Evolutionary conservation across 2,329 filamentous ascomycete species (phyloP).

Genomic region (Trichophaea hybrida): DNA sequence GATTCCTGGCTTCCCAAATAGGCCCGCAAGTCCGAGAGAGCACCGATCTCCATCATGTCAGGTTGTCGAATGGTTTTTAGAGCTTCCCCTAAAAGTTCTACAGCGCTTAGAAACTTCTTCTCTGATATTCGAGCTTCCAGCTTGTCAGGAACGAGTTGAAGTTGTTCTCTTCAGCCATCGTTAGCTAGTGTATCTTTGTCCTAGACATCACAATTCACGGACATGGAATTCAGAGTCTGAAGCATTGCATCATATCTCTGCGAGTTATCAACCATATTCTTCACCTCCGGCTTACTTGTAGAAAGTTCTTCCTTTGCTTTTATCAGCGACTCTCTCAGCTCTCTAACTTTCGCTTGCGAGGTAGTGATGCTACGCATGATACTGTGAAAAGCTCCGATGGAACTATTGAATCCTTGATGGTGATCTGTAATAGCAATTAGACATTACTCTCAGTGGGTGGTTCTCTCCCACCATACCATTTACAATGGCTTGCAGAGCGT

Average conservation of each 20-base stretch:
- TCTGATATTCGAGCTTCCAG: slow-evolving; percentile 90
- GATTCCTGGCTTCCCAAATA: slow-evolving; percentile 91
- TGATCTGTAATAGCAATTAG: slow-evolving; percentile 46
- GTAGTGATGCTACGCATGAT: slow-evolving; percentile 86
- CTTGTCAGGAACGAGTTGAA: slow-evolving; percentile 79
- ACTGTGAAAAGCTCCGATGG: slow-evolving; percentile 96
- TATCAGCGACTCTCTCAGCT: slow-evolving; percentile 67
- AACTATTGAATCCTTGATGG: slow-evolving; percentile 97
- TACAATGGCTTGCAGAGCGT: slow-evolving; percentile 82
- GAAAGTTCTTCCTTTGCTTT: slow-evolving; percentile 69
- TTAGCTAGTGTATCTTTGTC: slow-evolving; percentile 1
- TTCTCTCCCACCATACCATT: slow-evolving; percentile 40
- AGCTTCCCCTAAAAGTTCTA: slow-evolving; percentile 80
- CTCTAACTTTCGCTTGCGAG: slow-evolving; percentile 72
- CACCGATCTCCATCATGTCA: slow-evolving; percentile 82
- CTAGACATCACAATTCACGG: slow-evolving; percentile 14
- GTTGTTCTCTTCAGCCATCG: slow-evolving; percentile 47
- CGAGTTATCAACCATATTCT: slow-evolving; percentile 73
- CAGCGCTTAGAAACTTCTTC: slow-evolving; percentile 83
- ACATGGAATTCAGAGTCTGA: slow-evolving; percentile 62
- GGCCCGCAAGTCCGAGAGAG: slow-evolving; percentile 66
- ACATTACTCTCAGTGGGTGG: slow-evolving; percentile 2
- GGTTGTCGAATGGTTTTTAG: slow-evolving; percentile 70
- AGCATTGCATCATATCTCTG: slow-evolving; percentile 84
- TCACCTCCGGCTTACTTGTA: slow-evolving; percentile 76